Percentiles rank a stretch among this genome's conserved stretches.
Evolutionary conservation across 2,329 filamentous ascomycete species (phyloP).

Genomic region (Elsinoe ampelina): DNA sequence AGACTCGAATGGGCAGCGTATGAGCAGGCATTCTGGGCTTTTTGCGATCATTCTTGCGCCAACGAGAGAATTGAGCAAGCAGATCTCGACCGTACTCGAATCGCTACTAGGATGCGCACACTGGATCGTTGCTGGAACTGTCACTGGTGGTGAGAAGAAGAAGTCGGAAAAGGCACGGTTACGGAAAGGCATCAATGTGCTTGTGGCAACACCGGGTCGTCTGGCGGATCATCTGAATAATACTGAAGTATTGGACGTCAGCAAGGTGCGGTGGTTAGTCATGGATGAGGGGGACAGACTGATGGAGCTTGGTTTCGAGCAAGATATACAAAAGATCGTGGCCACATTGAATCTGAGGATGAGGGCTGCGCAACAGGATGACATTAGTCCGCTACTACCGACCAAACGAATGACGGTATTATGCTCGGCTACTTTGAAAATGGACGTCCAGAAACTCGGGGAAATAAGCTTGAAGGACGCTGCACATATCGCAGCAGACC

Average conservation of each 20-base stretch:
- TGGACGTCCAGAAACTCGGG: slow-evolving; percentile 87
- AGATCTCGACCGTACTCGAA: slow-evolving; percentile 81
- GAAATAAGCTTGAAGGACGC: slow-evolving; percentile 94
- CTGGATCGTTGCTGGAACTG: slow-evolving; percentile 88
- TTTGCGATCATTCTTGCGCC: slow-evolving; percentile 93
- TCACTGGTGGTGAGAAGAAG: slow-evolving; percentile 62
- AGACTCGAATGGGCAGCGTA: slow-evolving; percentile 28
- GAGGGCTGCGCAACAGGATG: slow-evolving; percentile 49
- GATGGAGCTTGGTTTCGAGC: slow-evolving; percentile 96
- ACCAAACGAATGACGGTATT: slow-evolving; percentile 75
- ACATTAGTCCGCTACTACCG: slow-evolving; percentile 54
- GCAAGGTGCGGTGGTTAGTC: slow-evolving; percentile 84
- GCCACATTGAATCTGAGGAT: slow-evolving; percentile 62
- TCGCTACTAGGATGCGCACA: slow-evolving; percentile 79
- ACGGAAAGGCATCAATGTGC: slow-evolving; percentile 87
- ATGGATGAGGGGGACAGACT: slow-evolving; percentile 95
- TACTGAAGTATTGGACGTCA: slow-evolving; percentile 79
- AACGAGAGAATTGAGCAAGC: slow-evolving; percentile 86
- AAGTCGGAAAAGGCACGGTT: slow-evolving; percentile 86
- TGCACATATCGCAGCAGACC: slow-evolving; percentile 63
- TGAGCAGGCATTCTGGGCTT: slow-evolving; percentile 77
- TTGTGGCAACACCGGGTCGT: slow-evolving; percentile 88
- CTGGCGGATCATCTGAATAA: slow-evolving; percentile 87
- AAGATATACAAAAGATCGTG: slow-evolving; percentile 83
- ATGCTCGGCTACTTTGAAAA: slow-evolving; percentile 96